These are phyloP conservation scores for Hyparrhenia diplandra DNA, from an alignment of 176 grass and related monocot genomes.

Conservation along the genomic window DNA sequence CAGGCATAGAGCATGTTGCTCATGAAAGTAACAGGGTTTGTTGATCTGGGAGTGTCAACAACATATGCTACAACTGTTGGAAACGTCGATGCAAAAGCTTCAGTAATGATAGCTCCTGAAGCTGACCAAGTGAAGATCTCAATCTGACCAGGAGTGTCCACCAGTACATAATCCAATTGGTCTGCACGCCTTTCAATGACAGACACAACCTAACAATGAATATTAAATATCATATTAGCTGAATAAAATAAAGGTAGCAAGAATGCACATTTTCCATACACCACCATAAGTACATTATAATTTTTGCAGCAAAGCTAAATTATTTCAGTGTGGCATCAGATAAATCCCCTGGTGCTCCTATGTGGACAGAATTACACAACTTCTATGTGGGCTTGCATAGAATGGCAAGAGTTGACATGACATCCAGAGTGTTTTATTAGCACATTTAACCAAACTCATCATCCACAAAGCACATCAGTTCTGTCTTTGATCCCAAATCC, in stretches of 20 bases:
- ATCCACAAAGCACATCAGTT: not conserved
- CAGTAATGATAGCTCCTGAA: slow-evolving; percentile 96
- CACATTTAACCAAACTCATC: not conserved
- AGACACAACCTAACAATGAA: slow-evolving; percentile 69
- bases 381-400: not conserved
- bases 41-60: slow-evolving; percentile 81
- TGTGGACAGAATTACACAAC: not conserved
- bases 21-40: slow-evolving; percentile 88
- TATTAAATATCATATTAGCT: slow-evolving; percentile 6
- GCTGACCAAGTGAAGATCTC: slow-evolving; percentile 99
- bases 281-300: not conserved
- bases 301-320: not conserved
- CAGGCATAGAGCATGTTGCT: slow-evolving; percentile 99
- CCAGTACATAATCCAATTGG: slow-evolving; percentile 88
- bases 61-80: slow-evolving; percentile 89
- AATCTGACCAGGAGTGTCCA: slow-evolving; percentile 95
- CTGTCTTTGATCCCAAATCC: not conserved
- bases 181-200: slow-evolving; percentile 84
- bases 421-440: not conserved
- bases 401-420: not conserved
- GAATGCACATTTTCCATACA: not conserved
- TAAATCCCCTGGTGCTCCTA: not conserved
- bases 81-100: slow-evolving; percentile 96
- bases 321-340: not conserved
- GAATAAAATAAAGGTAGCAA: not conserved